Conservation (phyloP, 495 filamentous ascomycete genomes). For the Xeromyces bisporus region DNA sequence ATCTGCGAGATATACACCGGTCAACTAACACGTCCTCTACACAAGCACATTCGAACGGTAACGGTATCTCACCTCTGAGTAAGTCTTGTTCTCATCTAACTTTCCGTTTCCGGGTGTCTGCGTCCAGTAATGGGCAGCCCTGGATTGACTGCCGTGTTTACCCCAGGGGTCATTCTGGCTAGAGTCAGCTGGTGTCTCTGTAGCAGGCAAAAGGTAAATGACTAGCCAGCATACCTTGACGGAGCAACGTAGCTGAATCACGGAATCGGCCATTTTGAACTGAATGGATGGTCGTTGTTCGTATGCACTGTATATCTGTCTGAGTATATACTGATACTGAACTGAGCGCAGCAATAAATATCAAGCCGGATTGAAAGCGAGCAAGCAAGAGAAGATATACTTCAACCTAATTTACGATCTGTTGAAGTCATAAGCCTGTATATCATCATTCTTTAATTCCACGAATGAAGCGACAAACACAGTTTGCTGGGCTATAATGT, state of each 20-base stretch:
- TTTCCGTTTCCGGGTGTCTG: constrained; percentile 22
- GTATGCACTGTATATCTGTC: no score
- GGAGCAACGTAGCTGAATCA: constrained; percentile 27
- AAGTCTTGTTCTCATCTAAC: constrained; percentile 25
- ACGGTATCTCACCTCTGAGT: constrained; percentile 24
- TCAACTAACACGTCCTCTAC: neutral
- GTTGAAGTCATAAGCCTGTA: neutral
- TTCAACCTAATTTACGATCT: no score
- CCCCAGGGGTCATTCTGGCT: constrained; percentile 32
- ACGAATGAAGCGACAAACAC: neutral
- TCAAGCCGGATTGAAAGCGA: neutral
- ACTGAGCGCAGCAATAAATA: no score
- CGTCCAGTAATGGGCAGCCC: constrained; percentile 25
- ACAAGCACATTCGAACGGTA: neutral
- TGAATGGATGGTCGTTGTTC: no score
- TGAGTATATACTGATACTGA: no score
- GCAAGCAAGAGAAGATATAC: neutral
- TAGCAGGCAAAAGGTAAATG: neutral
- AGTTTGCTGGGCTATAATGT: neutral
- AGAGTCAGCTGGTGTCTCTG: neutral
- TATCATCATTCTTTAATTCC: neutral
- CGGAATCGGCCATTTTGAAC: constrained; percentile 15
- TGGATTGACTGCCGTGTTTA: constrained; percentile 26
- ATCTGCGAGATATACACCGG: constrained; percentile 27
- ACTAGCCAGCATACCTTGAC: constrained; percentile 16